Evolutionary conservation across 2,329 filamentous ascomycete species (phyloP).

Genomic region (Sclerotinia sclerotiorum): DNA sequence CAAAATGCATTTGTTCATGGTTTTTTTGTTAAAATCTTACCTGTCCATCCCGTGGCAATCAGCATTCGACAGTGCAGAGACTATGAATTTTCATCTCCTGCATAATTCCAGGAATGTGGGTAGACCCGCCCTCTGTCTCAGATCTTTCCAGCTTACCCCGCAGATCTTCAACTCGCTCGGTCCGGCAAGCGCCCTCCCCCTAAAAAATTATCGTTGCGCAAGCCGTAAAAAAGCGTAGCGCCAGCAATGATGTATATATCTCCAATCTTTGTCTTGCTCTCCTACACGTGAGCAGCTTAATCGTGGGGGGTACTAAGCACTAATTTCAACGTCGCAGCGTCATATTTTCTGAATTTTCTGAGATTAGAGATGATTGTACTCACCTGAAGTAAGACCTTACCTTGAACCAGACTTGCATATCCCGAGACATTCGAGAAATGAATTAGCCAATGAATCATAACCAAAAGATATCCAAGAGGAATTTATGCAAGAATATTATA

Average conservation of each 20-base stretch:
- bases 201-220: background rate
- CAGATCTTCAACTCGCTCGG: background rate
- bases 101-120: background rate
- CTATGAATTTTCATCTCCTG: background rate
- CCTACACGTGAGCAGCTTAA: background rate
- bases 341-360: background rate
- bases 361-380: background rate
- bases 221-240: background rate
- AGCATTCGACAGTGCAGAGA: background rate
- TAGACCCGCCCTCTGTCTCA: background rate
- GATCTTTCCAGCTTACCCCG: constrained; percentile 4
- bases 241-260: background rate
- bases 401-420: background rate
- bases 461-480: no score
- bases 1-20: background rate
- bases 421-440: background rate
- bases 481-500: background rate
- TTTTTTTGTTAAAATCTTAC: background rate
- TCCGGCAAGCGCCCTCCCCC: background rate
- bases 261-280: background rate
- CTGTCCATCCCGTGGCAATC: background rate
- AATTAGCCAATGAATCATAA: background rate
- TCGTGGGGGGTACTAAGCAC: no score
- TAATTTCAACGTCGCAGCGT: background rate
- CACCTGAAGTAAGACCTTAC: background rate